A percentile compares a stretch with the other conserved stretches of the same genome.
phyloP scores from a whole-genome alignment of 345 rosid species.

The Hibiscus syriacus region DNA sequence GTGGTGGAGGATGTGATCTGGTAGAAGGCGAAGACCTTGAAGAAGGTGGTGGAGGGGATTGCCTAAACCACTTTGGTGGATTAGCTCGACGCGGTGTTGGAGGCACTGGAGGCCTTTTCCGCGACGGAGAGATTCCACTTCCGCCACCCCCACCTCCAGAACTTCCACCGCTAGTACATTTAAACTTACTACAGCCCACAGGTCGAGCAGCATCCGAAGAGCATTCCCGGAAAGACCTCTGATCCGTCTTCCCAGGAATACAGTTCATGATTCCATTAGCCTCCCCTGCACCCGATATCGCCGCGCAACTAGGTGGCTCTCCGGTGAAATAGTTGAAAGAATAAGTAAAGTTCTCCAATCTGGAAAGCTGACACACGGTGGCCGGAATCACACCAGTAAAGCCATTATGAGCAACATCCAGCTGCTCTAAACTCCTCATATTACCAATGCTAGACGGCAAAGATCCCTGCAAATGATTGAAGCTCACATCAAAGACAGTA shows the following conservation, averaged over 20 bases:
- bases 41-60: conserved; percentile 24
- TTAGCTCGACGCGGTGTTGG: conserved; percentile 26
- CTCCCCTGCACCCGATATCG: conserved; percentile 15
- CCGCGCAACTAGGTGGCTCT: conserved; percentile 50
- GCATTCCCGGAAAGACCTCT: conserved; percentile 50
- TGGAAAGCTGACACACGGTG: conserved; percentile 45
- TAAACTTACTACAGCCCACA: conserved; percentile 51
- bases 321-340: conserved; percentile 62
- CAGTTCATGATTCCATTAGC: conserved; percentile 43
- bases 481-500: conserved; percentile 58
- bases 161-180: conserved; percentile 25
- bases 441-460: conserved; percentile 43
- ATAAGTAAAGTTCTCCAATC: conserved; percentile 51
- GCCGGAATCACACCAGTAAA: conserved; percentile 58
- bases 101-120: conserved; percentile 25
- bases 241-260: conserved; percentile 34
- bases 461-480: conserved; percentile 47
- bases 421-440: conserved; percentile 67
- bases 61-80: neutral
- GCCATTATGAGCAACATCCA: conserved; percentile 49
- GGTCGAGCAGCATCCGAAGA: conserved; percentile 43
- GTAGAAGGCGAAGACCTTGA: conserved; percentile 38
- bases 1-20: conserved; percentile 35
- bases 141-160: conserved; percentile 7
- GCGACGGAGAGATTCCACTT: conserved; percentile 1